phyloP scores from a whole-genome alignment of 208 protist genomes.

The Angomonas desouzai region DNA sequence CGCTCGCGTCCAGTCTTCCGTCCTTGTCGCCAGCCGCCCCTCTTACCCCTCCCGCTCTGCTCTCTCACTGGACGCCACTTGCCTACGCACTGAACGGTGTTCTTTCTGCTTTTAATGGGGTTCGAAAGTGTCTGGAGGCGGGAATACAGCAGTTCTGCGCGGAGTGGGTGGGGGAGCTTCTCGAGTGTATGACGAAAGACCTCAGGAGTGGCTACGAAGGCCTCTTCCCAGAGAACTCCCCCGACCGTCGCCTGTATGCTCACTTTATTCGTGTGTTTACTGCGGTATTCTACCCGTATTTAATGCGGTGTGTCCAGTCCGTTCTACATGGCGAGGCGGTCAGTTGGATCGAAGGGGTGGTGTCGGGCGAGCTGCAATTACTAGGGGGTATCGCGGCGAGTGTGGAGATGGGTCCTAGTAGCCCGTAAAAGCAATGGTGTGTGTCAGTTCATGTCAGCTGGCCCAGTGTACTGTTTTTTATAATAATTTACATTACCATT shows the following conservation, averaged over 20 bases:
- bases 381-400: constrained; percentile 19
- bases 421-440: too few species aligned
- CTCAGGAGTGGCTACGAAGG: constrained; percentile 49
- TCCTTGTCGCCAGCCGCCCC: constrained; percentile 1
- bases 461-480: constrained; percentile 7
- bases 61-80: constrained; percentile 71
- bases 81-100: constrained; percentile 81
- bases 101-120: constrained; percentile 65
- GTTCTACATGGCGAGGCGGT: constrained; percentile 30
- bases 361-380: constrained; percentile 21
- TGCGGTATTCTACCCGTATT: constrained; percentile 56
- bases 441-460: too few species aligned
- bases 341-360: constrained; percentile 26
- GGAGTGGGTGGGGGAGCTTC: constrained; percentile 38
- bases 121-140: constrained; percentile 63
- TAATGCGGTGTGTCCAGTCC: constrained; percentile 36
- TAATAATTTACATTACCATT: constrained; percentile 14
- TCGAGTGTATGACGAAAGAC: constrained; percentile 50
- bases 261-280: constrained; percentile 63
- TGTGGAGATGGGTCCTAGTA: not conserved
- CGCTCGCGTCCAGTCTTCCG: not conserved
- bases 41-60: constrained; percentile 25
- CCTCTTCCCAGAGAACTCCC: constrained; percentile 36
- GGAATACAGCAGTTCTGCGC: constrained; percentile 47
- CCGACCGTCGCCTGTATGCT: constrained; percentile 35